Evolutionary conservation across 2,329 filamentous ascomycete genomes (phyloP), one percentile per base, ranked within the genome.

Genomic region (Ceratocystis diversiconidia): DNA sequence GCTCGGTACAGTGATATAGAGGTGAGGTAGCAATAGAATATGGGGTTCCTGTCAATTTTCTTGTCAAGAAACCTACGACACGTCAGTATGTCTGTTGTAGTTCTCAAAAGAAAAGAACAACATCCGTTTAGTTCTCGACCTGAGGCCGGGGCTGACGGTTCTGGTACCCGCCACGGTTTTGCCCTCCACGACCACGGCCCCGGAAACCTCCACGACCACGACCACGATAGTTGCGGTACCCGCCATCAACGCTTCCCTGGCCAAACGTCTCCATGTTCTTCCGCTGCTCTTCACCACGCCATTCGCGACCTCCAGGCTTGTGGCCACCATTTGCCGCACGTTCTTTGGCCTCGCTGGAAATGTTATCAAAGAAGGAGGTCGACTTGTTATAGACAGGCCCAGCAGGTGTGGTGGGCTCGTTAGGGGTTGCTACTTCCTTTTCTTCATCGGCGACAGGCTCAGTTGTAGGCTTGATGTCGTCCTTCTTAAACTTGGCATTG

Each of bases 261-360:
- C 94, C 94, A 70, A 99, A 99, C 0, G 94, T 99, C 77, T 99
- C 94, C 73, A 99, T 89, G 74, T 97, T 97, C 78, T 90, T 91
- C 74, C 87, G 90, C 74, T 95, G 89, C 74, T 97, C 94, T 74
- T 97, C 91, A 48, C 86, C 87, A 64, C 94, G 86, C 85, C 94
- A 95, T 74, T 95, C 90, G 61, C 89, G 85, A 41, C 90, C 91
- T 66, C 88, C 87, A n/a, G 85, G 80, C 73, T 85, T 84, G 69
- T 84, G 82, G 3, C 81, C 82, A 52, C 79, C 80, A 48, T 85
- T 86, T 68, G 92, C 89, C 63, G 89, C 85, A 55, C 94, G 85
- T 70, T 99, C 94, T 75, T 89, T 95, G 68, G 89, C 83, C 74
- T 99, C 94, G 70, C 90, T 95, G 0, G 90, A 95, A 69, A 99